These are phyloP conservation scores for Eimeria necatrix DNA, from an alignment of 169 alveolate species.

Conservation along the genomic window DNA sequence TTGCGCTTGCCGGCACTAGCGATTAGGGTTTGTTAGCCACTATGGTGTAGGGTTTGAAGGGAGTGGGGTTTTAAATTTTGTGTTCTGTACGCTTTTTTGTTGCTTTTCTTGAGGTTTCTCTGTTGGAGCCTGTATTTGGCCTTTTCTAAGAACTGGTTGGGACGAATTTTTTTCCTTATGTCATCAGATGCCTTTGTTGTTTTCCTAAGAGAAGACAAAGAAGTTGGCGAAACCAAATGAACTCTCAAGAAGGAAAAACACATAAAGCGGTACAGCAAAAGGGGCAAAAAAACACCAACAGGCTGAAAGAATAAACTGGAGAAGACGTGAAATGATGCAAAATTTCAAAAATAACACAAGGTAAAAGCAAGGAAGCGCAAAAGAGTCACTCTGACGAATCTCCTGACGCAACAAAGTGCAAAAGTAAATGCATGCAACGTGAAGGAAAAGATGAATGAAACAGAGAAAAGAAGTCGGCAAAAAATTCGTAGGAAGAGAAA, in stretches of 20 bases:
- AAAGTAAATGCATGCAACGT: background rate
- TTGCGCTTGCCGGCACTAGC: background rate
- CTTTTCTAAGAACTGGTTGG: background rate
- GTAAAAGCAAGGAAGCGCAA: too few relatives aligned
- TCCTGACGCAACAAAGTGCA: too few relatives aligned
- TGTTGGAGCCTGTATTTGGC: slow-evolving; percentile 53
- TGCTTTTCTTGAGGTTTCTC: slow-evolving; percentile 31
- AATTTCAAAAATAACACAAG: background rate
- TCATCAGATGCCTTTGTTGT: background rate
- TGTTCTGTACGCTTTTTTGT: background rate
- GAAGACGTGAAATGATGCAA: background rate
- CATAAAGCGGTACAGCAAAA: background rate
- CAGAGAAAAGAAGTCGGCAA: background rate
- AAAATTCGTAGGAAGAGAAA: too few relatives aligned
- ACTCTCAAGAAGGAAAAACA: background rate
- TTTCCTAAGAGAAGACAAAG: background rate
- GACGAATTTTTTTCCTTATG: background rate
- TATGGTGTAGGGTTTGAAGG: background rate
- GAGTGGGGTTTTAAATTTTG: background rate
- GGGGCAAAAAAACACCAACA: background rate
- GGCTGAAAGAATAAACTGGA: background rate
- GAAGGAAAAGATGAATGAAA: background rate
- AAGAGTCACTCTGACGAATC: too few relatives aligned
- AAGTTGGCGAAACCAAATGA: background rate
- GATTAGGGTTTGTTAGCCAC: background rate